Evolutionary conservation across 2,329 filamentous ascomycete genomes (phyloP), one percentile per base, ranked within the genome.

Genomic region (Phaeoacremonium minimum): DNA sequence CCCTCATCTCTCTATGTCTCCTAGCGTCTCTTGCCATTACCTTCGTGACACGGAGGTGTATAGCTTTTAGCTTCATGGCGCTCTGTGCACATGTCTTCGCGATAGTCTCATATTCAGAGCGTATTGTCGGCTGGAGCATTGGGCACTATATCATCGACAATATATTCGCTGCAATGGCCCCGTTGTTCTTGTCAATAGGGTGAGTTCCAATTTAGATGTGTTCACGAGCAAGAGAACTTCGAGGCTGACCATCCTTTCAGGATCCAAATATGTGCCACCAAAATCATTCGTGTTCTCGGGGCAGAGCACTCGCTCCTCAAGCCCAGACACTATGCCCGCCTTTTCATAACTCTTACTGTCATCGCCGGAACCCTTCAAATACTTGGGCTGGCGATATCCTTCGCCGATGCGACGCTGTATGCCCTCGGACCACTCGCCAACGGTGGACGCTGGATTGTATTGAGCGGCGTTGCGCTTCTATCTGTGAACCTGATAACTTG

Each of bases 221-320:
- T n/a, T n/a, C n/a, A n/a, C n/a, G n/a, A n/a, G n/a, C n/a, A n/a
- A n/a, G n/a, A n/a, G n/a, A n/a, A n/a, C n/a, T n/a, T n/a, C n/a
- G n/a, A n/a, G 9, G 15, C 34, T 33, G n/a, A 20, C 37, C 26
- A 29, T 20, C 17, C 30, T 19, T 6, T 11, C 41, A 58, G 56
- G 15, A 53, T 60, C 16, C 56, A 56, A 38, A 41, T 49, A 19
- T 48, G 40, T 15, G 45, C 52, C 30, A 44, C 45, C 5, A 40
- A 51, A 37, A 47, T 52, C 13, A 42, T 58, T 16, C 38, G 37
- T 11, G 42, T 47, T 7, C 34, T 60, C 15, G 56, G 57, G 9
- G 38, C 42, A 7, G 51, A 57, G 30, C 51, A 57, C 40, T 52
- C 57, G 12, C 38, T 50, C 22, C 46, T 60, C 28, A 31, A 41